Evolutionary conservation across 371 early-diverging fungal species (phyloP).

Genomic region (Mucor velutinosus): DNA sequence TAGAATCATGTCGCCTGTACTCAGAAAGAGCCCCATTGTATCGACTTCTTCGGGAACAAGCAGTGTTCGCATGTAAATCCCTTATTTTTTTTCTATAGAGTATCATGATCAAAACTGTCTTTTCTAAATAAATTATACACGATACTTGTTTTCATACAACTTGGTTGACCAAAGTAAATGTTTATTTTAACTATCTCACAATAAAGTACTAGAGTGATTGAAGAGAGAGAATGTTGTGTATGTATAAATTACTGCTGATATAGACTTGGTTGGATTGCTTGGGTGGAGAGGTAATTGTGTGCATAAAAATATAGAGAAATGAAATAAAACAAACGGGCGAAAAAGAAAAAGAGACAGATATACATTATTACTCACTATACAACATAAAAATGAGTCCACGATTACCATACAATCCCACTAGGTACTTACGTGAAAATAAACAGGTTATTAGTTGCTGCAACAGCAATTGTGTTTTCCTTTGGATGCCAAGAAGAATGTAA

Average conservation of each 20-base stretch:
- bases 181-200: neutral
- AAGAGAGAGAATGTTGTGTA: neutral
- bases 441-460: slow-evolving; percentile 97
- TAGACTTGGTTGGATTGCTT: neutral
- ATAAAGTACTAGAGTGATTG: neutral
- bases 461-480: slow-evolving; percentile 93
- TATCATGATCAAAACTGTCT: neutral
- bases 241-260: neutral
- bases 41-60: slow-evolving; percentile 15
- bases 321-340: neutral
- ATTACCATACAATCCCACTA: neutral
- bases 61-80: slow-evolving; percentile 12
- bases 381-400: neutral
- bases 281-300: neutral
- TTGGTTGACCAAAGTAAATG: neutral
- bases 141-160: too few species aligned
- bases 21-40: slow-evolving; percentile 14
- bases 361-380: neutral
- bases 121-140: neutral
- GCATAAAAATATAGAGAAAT: neutral
- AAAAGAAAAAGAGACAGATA: neutral
- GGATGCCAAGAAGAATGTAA: slow-evolving; percentile 99
- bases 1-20: slow-evolving; percentile 8
- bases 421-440: slow-evolving; percentile 87
- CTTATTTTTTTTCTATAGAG: neutral